Percentiles rank a stretch among this genome's conserved stretches.
phyloP scores from a whole-genome alignment of 1,139 yeast genomes.

The Candida pseudocylindracea region DNA sequence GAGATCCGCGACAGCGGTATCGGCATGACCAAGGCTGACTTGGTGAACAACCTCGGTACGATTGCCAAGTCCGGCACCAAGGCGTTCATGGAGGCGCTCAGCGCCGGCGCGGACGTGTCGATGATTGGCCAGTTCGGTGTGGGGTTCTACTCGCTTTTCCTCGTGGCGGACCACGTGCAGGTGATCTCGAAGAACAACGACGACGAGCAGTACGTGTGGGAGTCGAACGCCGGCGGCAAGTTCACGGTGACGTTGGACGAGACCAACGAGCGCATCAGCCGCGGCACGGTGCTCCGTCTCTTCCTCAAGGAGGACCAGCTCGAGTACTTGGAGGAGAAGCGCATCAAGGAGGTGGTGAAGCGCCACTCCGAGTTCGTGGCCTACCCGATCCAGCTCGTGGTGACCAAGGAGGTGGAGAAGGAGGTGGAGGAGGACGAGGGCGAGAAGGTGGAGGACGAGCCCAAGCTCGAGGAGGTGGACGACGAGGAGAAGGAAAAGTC shows the following conservation, averaged over 20 bases:
- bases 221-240: slow-evolving; percentile 99
- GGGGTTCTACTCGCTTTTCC: slow-evolving; percentile 98
- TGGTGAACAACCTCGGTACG: slow-evolving; percentile 98
- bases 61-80: slow-evolving; percentile 99
- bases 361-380: slow-evolving; percentile 99
- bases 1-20: slow-evolving; percentile 99
- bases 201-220: slow-evolving; percentile 99
- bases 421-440: slow-evolving; percentile 64
- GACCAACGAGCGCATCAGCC: slow-evolving; percentile 61
- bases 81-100: slow-evolving; percentile 97
- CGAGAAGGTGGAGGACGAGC: slow-evolving; percentile 27
- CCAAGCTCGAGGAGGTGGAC: slow-evolving; percentile 30
- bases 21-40: slow-evolving; percentile 99
- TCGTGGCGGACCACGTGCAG: slow-evolving; percentile 98
- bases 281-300: slow-evolving; percentile 93
- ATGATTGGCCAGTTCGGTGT: slow-evolving; percentile 99
- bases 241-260: slow-evolving; percentile 90
- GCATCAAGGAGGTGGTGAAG: slow-evolving; percentile 98
- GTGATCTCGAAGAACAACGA: slow-evolving; percentile 97
- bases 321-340: slow-evolving; percentile 98
- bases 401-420: slow-evolving; percentile 96
- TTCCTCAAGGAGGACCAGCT: slow-evolving; percentile 98
- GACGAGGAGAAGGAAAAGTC: slow-evolving; percentile 36
- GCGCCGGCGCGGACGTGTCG: slow-evolving; percentile 99
- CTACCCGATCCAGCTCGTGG: slow-evolving; percentile 96